Conservation (phyloP, 2,329 filamentous ascomycete species). For the Sporothrix dimorphospora region DNA sequence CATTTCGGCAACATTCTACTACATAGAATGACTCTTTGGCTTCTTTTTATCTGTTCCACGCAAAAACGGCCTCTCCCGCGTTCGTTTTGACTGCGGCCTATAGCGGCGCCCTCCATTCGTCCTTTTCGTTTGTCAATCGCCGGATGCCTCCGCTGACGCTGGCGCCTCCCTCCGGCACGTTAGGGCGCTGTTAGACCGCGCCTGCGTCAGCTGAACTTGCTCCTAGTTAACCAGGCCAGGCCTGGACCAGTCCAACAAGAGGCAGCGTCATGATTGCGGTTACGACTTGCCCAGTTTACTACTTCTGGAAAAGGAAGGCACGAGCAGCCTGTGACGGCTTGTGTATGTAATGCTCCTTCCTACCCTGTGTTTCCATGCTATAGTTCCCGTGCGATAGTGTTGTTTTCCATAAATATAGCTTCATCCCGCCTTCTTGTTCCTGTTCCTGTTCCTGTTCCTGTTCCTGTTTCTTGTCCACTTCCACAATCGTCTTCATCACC, state of each 20-base stretch:
- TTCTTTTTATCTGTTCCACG: neutral
- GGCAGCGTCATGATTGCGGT: slow-evolving; percentile 6
- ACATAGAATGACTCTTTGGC: neutral
- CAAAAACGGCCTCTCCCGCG: neutral
- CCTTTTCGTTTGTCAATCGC: neutral
- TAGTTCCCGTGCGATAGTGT: slow-evolving; percentile 3
- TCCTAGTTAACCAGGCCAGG: neutral
- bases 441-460: neutral
- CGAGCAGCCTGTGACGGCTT: neutral
- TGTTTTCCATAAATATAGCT: slow-evolving; percentile 9
- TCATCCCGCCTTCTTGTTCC: neutral
- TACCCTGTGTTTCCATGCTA: neutral
- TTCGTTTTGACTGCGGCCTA: neutral
- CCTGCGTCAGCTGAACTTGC: slow-evolving; percentile 3
- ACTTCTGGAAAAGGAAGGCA: slow-evolving; percentile 19
- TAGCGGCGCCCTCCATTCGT: neutral
- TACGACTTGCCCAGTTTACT: neutral
- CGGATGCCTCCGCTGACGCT: slow-evolving; percentile 17
- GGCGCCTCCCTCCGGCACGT: slow-evolving; percentile 6
- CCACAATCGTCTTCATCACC: neutral
- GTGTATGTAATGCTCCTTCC: neutral
- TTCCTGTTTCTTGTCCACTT: neutral
- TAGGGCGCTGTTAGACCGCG: neutral
- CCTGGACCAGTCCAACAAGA: neutral
- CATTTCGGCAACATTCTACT: neutral